Evolutionary conservation across 192 early-diverging fungal genomes (phyloP), one percentile per base, ranked within the genome.

Genomic region (Dimargaris xerosporica): DNA sequence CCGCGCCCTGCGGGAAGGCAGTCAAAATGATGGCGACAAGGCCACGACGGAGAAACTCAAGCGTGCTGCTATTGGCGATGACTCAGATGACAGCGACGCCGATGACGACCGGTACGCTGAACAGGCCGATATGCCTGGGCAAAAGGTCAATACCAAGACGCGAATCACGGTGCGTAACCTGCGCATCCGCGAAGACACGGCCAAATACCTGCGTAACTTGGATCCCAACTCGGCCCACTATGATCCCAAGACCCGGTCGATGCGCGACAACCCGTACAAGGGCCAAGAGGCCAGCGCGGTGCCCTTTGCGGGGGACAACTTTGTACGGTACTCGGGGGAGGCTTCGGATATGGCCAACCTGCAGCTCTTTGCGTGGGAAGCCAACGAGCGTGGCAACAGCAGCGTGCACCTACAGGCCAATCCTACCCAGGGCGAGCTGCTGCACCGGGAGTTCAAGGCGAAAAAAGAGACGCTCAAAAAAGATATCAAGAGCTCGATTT

Each of bases 181-280:
- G 55, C 88, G 95, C 74, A 98, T 99, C 74, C 91, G 96, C 73
- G 96, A 99, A 76, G 96, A 99, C 73, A 96, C 93, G 21, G 95
- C 96, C 28, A 99, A 99, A 74, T 99, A 99, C 71, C 77, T 99
- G 54, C 81, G 87, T 56, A 99, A 99, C 71, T 72, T 99, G 64
- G 92, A 98, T 67, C 81, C 85, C 19, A 83, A 97, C 62, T 94
- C 91, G 12, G 95, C 93, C 0, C 87, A 93, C 79, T 99, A 99
- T 65, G 96, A 99, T 74, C 96, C 96, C 42, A 99, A 99, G 68
- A 95, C 96, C 3, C 82, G 95, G 31, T 94, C 94, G 0, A 99
- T 99, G 96, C 86, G 96, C 66, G 95, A 97, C 62, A 96, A 98
- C 73, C 96, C 96, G 11, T 74, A 84, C 55, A 78, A 78, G 31